phyloP scores from a whole-genome alignment of 805 yeast species.

The Metschnikowia kunwiensis region DNA sequence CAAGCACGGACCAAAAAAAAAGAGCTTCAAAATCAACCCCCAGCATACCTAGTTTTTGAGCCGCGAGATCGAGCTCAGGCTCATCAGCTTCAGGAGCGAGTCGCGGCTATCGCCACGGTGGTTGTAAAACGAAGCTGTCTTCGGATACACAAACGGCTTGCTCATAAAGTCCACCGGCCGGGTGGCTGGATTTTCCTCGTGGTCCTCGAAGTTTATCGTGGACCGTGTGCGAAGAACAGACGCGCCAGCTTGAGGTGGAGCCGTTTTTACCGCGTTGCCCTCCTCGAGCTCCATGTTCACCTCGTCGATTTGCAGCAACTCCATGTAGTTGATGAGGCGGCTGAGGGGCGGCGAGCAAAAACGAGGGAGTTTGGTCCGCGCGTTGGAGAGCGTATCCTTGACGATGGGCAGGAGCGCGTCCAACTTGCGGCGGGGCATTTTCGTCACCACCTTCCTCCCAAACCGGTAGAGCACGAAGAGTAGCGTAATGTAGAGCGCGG shows the following conservation, averaged over 20 bases:
- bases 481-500: conserved; percentile 18
- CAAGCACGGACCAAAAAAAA: too few relatives aligned
- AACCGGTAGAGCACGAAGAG: conserved; percentile 16
- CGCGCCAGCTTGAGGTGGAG: conserved; percentile 19
- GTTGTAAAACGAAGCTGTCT: conserved; percentile 4
- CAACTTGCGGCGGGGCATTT: not conserved
- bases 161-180: conserved; percentile 28
- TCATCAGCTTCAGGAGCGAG: conserved; percentile 13
- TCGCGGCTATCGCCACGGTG: conserved; percentile 15
- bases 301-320: conserved; percentile 20
- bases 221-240: conserved; percentile 39
- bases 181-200: conserved; percentile 11
- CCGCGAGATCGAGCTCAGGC: conserved; percentile 12
- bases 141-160: conserved; percentile 31
- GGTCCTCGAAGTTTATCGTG: conserved; percentile 27
- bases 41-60: too few relatives aligned
- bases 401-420: conserved; percentile 12
- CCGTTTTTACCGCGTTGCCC: conserved; percentile 24
- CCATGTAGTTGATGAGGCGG: conserved; percentile 19
- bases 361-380: conserved; percentile 12
- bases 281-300: conserved; percentile 32
- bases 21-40: too few relatives aligned
- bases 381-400: conserved; percentile 8
- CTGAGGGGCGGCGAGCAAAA: conserved; percentile 24
- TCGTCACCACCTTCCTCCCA: conserved; percentile 1